Evolutionary conservation across 371 early-diverging fungal genomes (phyloP).

Genomic region (Entomophthora muscae): DNA sequence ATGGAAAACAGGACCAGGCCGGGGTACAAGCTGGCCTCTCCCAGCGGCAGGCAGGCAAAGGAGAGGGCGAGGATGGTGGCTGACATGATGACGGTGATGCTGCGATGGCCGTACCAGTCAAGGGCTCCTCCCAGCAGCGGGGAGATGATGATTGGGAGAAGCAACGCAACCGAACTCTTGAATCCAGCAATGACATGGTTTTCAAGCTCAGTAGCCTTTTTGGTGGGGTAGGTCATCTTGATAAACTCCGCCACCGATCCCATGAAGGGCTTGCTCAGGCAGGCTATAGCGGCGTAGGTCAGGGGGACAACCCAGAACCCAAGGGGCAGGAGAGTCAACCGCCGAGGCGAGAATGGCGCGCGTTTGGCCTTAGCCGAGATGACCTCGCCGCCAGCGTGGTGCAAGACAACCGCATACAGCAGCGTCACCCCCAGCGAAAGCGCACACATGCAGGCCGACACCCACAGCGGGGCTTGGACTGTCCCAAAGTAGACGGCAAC

Average conservation of each 20-base stretch:
- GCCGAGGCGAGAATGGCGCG: conserved; percentile 22
- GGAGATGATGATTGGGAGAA: too few species aligned
- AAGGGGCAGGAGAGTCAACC: conserved; percentile 22
- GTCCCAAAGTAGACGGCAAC: too few species aligned
- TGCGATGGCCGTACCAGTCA: too few species aligned
- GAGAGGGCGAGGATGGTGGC: too few species aligned
- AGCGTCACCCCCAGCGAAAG: conserved; percentile 25
- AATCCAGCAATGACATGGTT: too few species aligned
- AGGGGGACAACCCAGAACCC: conserved; percentile 26
- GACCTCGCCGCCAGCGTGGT: conserved; percentile 16
- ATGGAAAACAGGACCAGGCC: conserved; percentile 41
- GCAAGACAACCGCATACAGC: conserved; percentile 22
- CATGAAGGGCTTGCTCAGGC: conserved; percentile 30
- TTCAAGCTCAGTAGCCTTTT: too few species aligned
- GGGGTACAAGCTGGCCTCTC: conserved; percentile 25
- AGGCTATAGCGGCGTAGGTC: conserved; percentile 24
- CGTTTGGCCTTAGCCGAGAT: conserved; percentile 19
- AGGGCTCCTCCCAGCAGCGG: too few species aligned
- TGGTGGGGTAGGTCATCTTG: not conserved
- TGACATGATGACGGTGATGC: too few species aligned
- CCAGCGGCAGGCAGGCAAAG: conserved; percentile 29
- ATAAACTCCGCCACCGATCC: conserved; percentile 17
- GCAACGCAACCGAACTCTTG: too few species aligned
- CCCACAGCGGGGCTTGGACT: too few species aligned
- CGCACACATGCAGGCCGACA: conserved; percentile 21